A percentile compares a stretch with the other conserved stretches of the same genome.
phyloP scores from a whole-genome alignment of 2,329 filamentous ascomycete species.

The Alternaria viburni region DNA sequence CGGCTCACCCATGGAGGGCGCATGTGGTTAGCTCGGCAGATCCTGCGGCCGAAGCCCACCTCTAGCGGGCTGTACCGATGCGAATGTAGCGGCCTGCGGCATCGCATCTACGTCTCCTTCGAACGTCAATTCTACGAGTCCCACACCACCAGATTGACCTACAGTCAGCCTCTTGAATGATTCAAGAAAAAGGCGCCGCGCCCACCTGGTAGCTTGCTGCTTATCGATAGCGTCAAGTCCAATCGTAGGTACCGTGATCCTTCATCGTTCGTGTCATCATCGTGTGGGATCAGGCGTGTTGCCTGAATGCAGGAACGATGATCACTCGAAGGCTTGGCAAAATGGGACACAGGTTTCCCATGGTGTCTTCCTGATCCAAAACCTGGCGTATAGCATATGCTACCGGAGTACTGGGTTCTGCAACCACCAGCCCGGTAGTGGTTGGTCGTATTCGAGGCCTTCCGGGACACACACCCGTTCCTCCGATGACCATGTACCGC shows the following conservation, averaged over 20 bases:
- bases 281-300: background rate
- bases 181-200: background rate
- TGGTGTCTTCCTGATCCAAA: background rate
- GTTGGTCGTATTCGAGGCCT: slow-evolving; percentile 9
- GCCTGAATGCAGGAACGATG: slow-evolving; percentile 9
- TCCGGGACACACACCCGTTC: slow-evolving; percentile 18
- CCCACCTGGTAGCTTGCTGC: background rate
- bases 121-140: background rate
- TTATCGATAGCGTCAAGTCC: background rate
- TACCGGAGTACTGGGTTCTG: slow-evolving; percentile 5
- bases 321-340: background rate
- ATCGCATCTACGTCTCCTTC: background rate
- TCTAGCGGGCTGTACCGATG: slow-evolving; percentile 2
- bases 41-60: slow-evolving; percentile 6
- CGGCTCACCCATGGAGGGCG: slow-evolving; percentile 7
- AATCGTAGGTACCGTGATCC: slow-evolving; percentile 2
- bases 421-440: slow-evolving; percentile 13
- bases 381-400: background rate
- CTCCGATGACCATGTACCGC: slow-evolving; percentile 11
- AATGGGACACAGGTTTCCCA: background rate
- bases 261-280: slow-evolving; percentile 1
- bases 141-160: background rate
- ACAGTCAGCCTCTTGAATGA: background rate
- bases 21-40: slow-evolving; percentile 4
- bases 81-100: slow-evolving; percentile 5